Evolutionary conservation across 768 basidiomycete genomes (phyloP).

Genomic region (Boletus fagicola): DNA sequence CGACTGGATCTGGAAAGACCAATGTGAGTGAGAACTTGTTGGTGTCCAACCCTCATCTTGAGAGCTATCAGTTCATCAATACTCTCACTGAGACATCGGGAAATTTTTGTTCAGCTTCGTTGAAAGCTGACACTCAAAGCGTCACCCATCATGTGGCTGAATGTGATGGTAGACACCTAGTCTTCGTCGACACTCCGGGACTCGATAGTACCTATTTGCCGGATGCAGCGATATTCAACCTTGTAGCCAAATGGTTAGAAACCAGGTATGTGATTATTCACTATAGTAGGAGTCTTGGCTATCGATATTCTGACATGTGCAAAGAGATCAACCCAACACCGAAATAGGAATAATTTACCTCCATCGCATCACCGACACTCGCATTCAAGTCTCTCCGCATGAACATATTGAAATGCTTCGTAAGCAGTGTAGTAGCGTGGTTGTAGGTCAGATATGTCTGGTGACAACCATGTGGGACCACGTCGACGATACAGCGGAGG

Average conservation of each 20-base stretch:
- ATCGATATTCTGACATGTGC: not conserved
- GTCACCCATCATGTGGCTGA: not conserved
- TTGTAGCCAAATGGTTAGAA: not conserved
- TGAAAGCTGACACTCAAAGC: not conserved
- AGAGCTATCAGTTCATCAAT: no score
- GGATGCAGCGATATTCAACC: not conserved
- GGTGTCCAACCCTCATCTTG: no score
- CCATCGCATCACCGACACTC: slow-evolving; percentile 6
- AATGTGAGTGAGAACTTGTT: no score
- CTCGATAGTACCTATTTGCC: not conserved
- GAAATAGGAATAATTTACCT: slow-evolving; percentile 7
- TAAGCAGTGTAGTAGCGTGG: not conserved
- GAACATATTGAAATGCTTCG: slow-evolving; percentile 2
- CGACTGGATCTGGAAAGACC: no score
- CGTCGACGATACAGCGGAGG: not conserved
- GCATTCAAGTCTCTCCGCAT: not conserved
- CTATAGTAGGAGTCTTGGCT: not conserved
- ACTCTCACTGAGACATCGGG: no score
- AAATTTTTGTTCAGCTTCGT: no score
- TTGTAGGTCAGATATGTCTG: not conserved
- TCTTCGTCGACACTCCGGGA: slow-evolving; percentile 10
- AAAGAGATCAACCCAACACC: not conserved
- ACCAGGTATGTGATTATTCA: not conserved
- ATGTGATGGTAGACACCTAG: not conserved
- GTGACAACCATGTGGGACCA: slow-evolving; percentile 13